Percentiles rank a stretch among this genome's conserved stretches.
Evolutionary conservation across 1,139 yeast species (phyloP).

Genomic region (Candida sanyaensis): DNA sequence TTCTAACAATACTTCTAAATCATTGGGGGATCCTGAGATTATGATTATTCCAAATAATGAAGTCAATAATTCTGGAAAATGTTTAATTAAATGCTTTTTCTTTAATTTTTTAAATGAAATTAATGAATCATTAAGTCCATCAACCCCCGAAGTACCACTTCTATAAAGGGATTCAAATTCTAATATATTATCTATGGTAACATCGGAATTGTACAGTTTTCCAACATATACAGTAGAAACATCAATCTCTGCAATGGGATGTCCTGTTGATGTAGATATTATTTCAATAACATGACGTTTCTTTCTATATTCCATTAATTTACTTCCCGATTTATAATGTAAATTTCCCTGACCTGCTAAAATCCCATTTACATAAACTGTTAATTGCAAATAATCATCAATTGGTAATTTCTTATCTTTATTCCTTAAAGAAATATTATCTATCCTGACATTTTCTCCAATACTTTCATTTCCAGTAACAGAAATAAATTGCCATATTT

Average conservation of each 20-base stretch:
- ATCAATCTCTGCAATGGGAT: constrained; percentile 55
- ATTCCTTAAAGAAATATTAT: constrained; percentile 48
- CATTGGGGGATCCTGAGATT: constrained; percentile 15
- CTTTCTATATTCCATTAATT: constrained; percentile 43
- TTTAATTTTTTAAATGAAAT: constrained; percentile 45
- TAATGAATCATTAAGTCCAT: constrained; percentile 45
- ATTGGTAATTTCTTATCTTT: constrained; percentile 33
- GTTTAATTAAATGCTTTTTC: constrained; percentile 49
- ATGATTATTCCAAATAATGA: constrained; percentile 46
- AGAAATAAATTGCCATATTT: constrained; percentile 75
- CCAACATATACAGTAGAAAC: constrained; percentile 71
- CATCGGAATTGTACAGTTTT: constrained; percentile 61
- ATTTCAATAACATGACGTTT: constrained; percentile 39
- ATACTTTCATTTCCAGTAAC: constrained; percentile 72
- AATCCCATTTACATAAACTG: constrained; percentile 64
- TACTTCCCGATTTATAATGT: constrained; percentile 42
- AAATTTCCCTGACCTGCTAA: constrained; percentile 58
- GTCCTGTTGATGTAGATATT: constrained; percentile 30
- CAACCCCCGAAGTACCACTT: constrained; percentile 43
- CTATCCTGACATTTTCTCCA: constrained; percentile 67
- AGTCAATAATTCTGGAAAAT: constrained; percentile 52
- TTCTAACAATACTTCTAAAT: constrained; percentile 30
- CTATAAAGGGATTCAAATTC: constrained; percentile 54
- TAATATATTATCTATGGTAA: constrained; percentile 57
- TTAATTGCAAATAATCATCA: constrained; percentile 59